Base-by-base conservation (phyloP, 2,329 filamentous ascomycete genomes). In the Colletotrichum sp. region DNA sequence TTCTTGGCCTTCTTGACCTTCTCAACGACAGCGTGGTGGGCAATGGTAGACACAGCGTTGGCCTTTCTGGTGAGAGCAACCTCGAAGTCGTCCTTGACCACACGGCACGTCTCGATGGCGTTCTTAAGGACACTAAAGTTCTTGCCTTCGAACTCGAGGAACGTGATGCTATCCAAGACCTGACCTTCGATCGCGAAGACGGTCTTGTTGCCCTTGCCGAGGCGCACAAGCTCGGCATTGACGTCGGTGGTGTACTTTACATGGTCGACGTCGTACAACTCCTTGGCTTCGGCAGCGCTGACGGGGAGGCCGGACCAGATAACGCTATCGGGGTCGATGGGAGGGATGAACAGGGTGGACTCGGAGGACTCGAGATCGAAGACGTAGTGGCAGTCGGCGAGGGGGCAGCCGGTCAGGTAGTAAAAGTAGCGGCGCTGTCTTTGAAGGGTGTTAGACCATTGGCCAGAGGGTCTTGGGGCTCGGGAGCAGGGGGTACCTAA, bases 271-370 rank as follows among this genome's bases (percentile, higher is more conserved):
- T 98, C 95, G 86, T 95, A 99, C 78, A 91, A 90, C 64, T 91
- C 86, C 77, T 94, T 87, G 8, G 96, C 96, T 82, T 98, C 94
- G 57, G 94, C 90, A 39, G 90, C 86, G 44, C 93, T 95, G 77
- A 98, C 88, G 0, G 96, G 97, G 19, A 99, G 90, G 15, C 97
- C 97, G 32, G 94, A 95, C 96, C 96, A 99, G 82, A 99, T 95
- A 75, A 99, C 96, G 71, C 93, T 93, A 59, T 97, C 95, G n/a
- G 95, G 91, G 80, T 98, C 93, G 80, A 96, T 91, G 19, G 96
- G 95, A 3, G 97, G 96, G 80, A 99, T 96, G 87, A 96, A 99
- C 65, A 99, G 92, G 4, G 93, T 98, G 55, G 96, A 91, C 80
- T 92, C 92, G 78, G 92, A 90, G 64, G 91, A 89, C 62, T 90